These are phyloP conservation scores for Collybia sp. DNA, from an alignment of 768 basidiomycete genomes.

Conservation along the genomic window DNA sequence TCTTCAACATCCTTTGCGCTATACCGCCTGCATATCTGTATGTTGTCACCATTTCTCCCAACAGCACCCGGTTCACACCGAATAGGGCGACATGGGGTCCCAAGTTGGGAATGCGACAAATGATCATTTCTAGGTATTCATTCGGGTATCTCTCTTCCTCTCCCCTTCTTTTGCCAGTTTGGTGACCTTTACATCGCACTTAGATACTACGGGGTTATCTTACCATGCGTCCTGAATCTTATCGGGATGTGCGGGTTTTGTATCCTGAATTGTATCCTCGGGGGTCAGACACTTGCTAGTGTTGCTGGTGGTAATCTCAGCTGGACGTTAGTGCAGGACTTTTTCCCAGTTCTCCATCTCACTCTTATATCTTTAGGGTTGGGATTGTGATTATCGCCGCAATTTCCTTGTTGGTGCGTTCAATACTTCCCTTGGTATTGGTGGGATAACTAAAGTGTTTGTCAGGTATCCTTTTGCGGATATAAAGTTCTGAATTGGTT, in stretches of 20 bases:
- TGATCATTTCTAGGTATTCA: slow-evolving; percentile 59
- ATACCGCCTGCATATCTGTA: slow-evolving; percentile 60
- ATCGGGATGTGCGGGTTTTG: slow-evolving; percentile 64
- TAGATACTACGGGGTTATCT: slow-evolving; percentile 62
- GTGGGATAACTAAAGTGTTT: neutral
- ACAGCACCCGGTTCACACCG: neutral
- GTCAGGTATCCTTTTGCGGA: slow-evolving; percentile 56
- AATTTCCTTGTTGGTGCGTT: slow-evolving; percentile 59
- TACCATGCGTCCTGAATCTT: slow-evolving; percentile 58
- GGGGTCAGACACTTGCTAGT: slow-evolving; percentile 49
- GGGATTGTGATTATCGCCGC: slow-evolving; percentile 78
- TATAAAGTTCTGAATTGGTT: slow-evolving; percentile 43
- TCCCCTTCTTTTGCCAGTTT: neutral
- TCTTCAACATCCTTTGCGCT: slow-evolving; percentile 62
- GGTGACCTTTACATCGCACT: slow-evolving; percentile 7
- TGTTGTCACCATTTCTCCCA: slow-evolving; percentile 1
- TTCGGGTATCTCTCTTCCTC: slow-evolving; percentile 23
- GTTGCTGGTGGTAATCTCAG: slow-evolving; percentile 34
- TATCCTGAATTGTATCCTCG: slow-evolving; percentile 68
- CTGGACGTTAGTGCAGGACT: slow-evolving; percentile 31
- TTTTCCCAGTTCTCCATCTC: neutral
- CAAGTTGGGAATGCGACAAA: slow-evolving; percentile 79
- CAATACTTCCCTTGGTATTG: slow-evolving; percentile 22
- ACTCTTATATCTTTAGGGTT: slow-evolving; percentile 36
- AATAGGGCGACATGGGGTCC: slow-evolving; percentile 69